Conservation (phyloP, 2,329 filamentous ascomycete species). For the Aspergillus ustus region DNA sequence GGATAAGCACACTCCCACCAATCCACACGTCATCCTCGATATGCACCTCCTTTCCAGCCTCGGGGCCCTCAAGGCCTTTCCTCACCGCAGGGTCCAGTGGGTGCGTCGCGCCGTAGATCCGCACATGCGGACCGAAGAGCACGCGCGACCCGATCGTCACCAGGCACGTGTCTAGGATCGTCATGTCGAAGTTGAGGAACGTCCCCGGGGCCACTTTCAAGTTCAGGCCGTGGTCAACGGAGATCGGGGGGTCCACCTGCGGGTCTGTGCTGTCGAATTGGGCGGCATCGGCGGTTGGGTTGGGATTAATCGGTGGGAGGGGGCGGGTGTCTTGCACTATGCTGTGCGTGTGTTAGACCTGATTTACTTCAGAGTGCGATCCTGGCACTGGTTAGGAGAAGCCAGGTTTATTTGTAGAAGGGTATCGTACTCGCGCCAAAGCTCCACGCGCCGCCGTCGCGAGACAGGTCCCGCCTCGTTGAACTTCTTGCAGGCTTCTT, state of each 20-base stretch:
- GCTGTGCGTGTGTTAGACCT: constrained; percentile 12
- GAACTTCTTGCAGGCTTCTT: constrained; percentile 31
- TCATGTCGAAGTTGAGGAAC: constrained; percentile 57
- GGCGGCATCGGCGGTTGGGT: constrained; percentile 28
- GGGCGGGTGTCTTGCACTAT: constrained; percentile 31
- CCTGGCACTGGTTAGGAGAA: too few species aligned
- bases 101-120: constrained; percentile 59
- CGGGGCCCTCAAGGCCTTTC: constrained; percentile 53
- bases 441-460: constrained; percentile 30
- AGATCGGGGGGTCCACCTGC: constrained; percentile 66
- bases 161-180: constrained; percentile 55
- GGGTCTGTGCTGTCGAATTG: constrained; percentile 43
- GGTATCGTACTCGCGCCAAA: constrained; percentile 31
- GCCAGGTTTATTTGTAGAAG: background rate
- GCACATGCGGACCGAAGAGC: constrained; percentile 59
- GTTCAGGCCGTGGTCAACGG: constrained; percentile 70
- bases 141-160: constrained; percentile 58
- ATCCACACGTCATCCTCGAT: constrained; percentile 58
- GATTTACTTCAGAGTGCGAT: background rate
- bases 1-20: constrained; percentile 51
- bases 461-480: constrained; percentile 29
- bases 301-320: constrained; percentile 25
- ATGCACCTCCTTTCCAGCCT: constrained; percentile 54
- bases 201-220: constrained; percentile 59
- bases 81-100: constrained; percentile 54